phyloP scores from a whole-genome alignment of 129 eudicot species.

The Saussurea involucrata region DNA sequence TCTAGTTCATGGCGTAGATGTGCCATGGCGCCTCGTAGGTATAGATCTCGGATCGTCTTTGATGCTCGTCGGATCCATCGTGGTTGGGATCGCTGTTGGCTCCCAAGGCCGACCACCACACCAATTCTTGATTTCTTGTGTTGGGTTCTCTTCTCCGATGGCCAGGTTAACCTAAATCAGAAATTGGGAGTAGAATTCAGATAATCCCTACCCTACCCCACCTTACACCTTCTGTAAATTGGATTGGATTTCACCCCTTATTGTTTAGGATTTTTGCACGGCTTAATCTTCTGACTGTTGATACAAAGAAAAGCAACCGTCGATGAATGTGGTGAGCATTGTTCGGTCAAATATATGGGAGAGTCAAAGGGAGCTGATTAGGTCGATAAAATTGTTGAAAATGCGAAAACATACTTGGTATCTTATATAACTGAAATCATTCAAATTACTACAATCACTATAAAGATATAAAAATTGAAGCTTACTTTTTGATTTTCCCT shows the following conservation, averaged over 20 bases:
- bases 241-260: neutral
- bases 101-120: constrained; percentile 53
- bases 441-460: too few species aligned
- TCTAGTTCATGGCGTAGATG: constrained; percentile 98
- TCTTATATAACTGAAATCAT: too few species aligned
- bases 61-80: constrained; percentile 87
- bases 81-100: constrained; percentile 53
- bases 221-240: neutral
- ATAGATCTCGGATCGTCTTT: constrained; percentile 89
- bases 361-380: too few species aligned
- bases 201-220: constrained; percentile 4
- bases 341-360: too few species aligned
- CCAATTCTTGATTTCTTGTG: neutral
- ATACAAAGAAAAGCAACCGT: too few species aligned
- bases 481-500: too few species aligned
- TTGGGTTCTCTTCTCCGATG: neutral
- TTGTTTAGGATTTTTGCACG: too few species aligned
- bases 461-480: too few species aligned
- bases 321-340: too few species aligned
- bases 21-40: constrained; percentile 99
- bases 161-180: constrained; percentile 1
- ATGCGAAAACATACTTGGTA: too few species aligned
- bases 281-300: too few species aligned
- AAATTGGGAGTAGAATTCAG: neutral
- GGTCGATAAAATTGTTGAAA: too few species aligned